phyloP scores from a whole-genome alignment of 768 basidiomycete genomes.

The Scleroderma bovista region DNA sequence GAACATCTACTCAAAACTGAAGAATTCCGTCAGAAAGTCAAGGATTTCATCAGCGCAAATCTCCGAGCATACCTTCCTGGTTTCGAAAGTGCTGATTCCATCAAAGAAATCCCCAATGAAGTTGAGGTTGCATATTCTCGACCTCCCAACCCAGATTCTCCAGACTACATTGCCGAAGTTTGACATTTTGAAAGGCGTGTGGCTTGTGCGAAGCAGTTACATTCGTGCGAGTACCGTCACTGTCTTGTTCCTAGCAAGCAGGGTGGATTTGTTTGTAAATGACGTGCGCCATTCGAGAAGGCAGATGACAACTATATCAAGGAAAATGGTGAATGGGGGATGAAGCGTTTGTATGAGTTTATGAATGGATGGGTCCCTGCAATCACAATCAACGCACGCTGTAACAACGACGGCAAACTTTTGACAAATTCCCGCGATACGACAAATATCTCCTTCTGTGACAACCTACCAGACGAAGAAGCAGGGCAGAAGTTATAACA shows the following conservation, averaged over 20 bases:
- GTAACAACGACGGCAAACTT: constrained; percentile 41
- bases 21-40: constrained; percentile 23
- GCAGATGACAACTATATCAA: too few relatives aligned
- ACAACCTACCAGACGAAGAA: constrained; percentile 33
- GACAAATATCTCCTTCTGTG: constrained; percentile 30
- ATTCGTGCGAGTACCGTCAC: too few relatives aligned
- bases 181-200: too few relatives aligned
- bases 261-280: too few relatives aligned
- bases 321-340: too few relatives aligned
- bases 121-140: constrained; percentile 27
- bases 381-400: too few relatives aligned
- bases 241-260: too few relatives aligned
- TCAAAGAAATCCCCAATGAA: constrained; percentile 20
- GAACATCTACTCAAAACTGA: not conserved
- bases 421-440: constrained; percentile 33
- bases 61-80: not conserved
- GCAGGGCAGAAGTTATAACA: constrained; percentile 24
- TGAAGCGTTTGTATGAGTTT: too few relatives aligned
- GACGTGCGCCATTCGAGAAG: too few relatives aligned
- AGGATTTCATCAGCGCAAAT: constrained; percentile 24
- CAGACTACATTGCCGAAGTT: constrained; percentile 14
- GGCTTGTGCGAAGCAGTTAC: too few relatives aligned
- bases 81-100: constrained; percentile 12
- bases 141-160: constrained; percentile 32
- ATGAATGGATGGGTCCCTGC: too few relatives aligned